phyloP scores from a whole-genome alignment of 169 alveolate genomes.

The Ichthyophthirius multifiliis region DNA sequence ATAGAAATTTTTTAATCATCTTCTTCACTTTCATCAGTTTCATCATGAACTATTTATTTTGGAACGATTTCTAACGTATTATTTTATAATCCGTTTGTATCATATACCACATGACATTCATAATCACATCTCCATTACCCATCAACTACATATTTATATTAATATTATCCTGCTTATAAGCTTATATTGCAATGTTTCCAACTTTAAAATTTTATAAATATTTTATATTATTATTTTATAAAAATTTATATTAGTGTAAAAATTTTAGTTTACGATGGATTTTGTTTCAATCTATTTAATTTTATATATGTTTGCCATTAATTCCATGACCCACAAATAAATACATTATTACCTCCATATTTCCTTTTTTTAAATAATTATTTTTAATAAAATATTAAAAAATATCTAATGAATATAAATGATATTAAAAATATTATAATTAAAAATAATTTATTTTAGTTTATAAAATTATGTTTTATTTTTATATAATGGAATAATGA shows the following conservation, averaged over 20 bases:
- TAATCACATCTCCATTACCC: slow-evolving; percentile 40
- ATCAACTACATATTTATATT: slow-evolving; percentile 48
- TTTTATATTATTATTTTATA: not conserved
- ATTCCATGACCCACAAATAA: slow-evolving; percentile 6
- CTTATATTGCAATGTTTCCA: too few relatives aligned
- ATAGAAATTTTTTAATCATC: too few relatives aligned
- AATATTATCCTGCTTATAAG: slow-evolving; percentile 24
- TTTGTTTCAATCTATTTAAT: not conserved
- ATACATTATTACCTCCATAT: slow-evolving; percentile 2
- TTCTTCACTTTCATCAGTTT: slow-evolving; percentile 7
- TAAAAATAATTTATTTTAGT: not conserved
- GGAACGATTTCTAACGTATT: slow-evolving; percentile 13
- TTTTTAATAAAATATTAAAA: too few relatives aligned
- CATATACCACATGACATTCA: not conserved
- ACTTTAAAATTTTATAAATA: too few relatives aligned
- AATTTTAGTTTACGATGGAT: not conserved
- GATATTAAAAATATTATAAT: too few relatives aligned
- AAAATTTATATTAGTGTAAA: not conserved
- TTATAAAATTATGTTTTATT: too few relatives aligned
- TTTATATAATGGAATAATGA: too few relatives aligned
- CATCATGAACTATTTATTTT: not conserved
- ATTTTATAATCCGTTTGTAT: slow-evolving; percentile 10
- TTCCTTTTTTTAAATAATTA: not conserved
- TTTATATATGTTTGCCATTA: slow-evolving; percentile 14
- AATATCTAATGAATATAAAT: too few relatives aligned